Base-by-base conservation (phyloP, 371 early-diverging fungal species). In the Saksenaea vasiformis region DNA sequence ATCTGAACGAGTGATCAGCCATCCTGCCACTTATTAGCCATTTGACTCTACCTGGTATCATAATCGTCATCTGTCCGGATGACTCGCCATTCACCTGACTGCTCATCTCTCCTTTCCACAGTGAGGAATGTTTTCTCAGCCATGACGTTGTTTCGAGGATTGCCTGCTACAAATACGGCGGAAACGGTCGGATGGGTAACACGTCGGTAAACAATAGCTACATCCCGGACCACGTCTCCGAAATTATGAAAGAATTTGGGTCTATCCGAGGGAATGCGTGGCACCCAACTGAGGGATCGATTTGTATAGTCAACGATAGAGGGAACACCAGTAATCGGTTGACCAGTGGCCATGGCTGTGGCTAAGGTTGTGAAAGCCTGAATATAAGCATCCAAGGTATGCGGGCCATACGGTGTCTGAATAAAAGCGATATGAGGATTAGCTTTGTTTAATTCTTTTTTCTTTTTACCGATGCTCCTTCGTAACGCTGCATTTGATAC, bases 401-500 rank as follows among this genome's bases (percentile, higher is more conserved):
- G 58, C 7, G 87, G 88, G 0, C 90, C 90, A 67, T 81, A 90
- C 11, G 82, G 82, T 27, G 90, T 90, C 77, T 77, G 39, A 14
- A 3, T 55, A 3, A 22, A 31, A 44, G 22, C 19, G n/a, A 0
- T 47, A 35, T 10, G 53, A 7, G 26, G 24, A n/a, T 5, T 5
- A 28, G 56, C n/a, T 2, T 24, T 9, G n/a, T 2, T 36, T 28
- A 53, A 1, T n/a, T 22, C 13, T 58, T n/a, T 11, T 5, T 56
- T 5, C 36, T 19, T 9, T 17, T 68, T 73, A 79, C 79, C 39
- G 79, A 82, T 9, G 80, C 90, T 5, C 84, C 90, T 76, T 90
- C 90, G 63, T 89, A 90, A 56, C 89, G 75, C 66, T 90, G 90
- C 53, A 82, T 73, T 27, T 83, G 78, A 61, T 90, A 90, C 62